Evolutionary conservation across 1,284 basidiomycete species (phyloP).

Genomic region (Acaromyces ingoldii): DNA sequence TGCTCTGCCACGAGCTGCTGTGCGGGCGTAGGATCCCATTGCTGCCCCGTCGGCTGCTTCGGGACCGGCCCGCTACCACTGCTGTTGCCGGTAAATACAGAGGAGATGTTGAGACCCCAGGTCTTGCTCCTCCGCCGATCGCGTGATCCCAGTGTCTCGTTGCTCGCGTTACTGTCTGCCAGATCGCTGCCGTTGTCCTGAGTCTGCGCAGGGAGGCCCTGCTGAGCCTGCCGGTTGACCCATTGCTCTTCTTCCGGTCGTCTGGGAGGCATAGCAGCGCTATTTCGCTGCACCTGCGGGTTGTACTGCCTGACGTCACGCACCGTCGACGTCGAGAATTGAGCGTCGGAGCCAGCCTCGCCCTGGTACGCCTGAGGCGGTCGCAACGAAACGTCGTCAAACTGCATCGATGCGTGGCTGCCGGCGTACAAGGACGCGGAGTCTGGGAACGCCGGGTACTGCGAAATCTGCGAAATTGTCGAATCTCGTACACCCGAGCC

Average conservation of each 20-base stretch:
- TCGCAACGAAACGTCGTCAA: slow-evolving; percentile 11
- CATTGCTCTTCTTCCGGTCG: too few relatives aligned
- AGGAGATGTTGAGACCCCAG: slow-evolving; percentile 27
- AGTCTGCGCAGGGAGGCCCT: too few relatives aligned
- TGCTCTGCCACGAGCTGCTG: slow-evolving; percentile 31
- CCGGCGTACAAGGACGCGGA: slow-evolving; percentile 30
- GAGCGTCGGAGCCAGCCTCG: too few relatives aligned
- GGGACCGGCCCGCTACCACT: neutral
- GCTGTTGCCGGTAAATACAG: slow-evolving; percentile 8
- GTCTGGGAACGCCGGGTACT: slow-evolving; percentile 38
- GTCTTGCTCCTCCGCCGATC: slow-evolving; percentile 25
- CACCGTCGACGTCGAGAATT: neutral
- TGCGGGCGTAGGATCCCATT: slow-evolving; percentile 19
- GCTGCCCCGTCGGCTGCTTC: neutral
- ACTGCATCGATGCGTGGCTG: slow-evolving; percentile 19
- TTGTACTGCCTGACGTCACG: too few relatives aligned
- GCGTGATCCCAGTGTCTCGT: slow-evolving; percentile 27
- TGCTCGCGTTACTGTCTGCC: slow-evolving; percentile 27
- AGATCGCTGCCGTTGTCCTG: too few relatives aligned
- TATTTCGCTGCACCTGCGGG: too few relatives aligned
- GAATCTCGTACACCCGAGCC: slow-evolving; percentile 13
- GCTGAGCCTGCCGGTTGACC: too few relatives aligned
- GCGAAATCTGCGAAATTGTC: slow-evolving; percentile 22
- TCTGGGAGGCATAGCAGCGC: too few relatives aligned
- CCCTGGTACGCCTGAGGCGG: too few relatives aligned